These are phyloP conservation scores for Rosa multiflora DNA, from an alignment of 306 rosid genomes.

Conservation along the genomic window DNA sequence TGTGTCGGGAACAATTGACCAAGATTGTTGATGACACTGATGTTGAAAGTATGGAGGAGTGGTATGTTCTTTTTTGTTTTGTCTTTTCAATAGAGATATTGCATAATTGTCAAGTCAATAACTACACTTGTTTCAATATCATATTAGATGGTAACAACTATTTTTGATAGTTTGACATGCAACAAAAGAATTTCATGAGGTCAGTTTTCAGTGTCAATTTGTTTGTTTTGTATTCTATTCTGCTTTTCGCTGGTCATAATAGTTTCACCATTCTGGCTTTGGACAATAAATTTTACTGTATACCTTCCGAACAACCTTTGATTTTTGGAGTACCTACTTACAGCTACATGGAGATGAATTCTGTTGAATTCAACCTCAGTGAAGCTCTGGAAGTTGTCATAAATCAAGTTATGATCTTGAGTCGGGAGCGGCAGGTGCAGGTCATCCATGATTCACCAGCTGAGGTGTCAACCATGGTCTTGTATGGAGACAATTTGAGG, in stretches of 20 bases:
- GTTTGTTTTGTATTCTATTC: neutral
- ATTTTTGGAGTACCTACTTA: conserved; percentile 6
- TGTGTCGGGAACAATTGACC: conserved; percentile 40
- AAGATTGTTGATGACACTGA: conserved; percentile 41
- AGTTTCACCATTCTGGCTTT: neutral
- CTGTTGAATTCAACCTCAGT: conserved; percentile 37
- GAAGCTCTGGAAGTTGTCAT: conserved; percentile 36
- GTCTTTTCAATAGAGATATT: neutral
- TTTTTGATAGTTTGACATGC: neutral
- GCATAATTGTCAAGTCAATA: neutral
- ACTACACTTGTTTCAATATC: neutral
- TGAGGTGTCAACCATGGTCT: conserved; percentile 31
- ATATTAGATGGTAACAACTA: neutral
- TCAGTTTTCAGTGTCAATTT: conserved; percentile 17
- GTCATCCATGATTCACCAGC: conserved; percentile 36
- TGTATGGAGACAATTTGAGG: conserved; percentile 47
- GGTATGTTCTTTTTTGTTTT: conserved; percentile 12
- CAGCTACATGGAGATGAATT: conserved; percentile 41
- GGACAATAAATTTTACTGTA: neutral
- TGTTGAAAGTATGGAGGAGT: conserved; percentile 39
- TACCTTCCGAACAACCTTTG: conserved; percentile 6
- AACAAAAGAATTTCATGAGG: neutral
- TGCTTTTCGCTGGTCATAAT: neutral
- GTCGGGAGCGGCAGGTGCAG: conserved; percentile 35
- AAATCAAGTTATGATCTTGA: conserved; percentile 35